phyloP scores from a whole-genome alignment of 306 rosid genomes.

The Sesbania bispinosa region DNA sequence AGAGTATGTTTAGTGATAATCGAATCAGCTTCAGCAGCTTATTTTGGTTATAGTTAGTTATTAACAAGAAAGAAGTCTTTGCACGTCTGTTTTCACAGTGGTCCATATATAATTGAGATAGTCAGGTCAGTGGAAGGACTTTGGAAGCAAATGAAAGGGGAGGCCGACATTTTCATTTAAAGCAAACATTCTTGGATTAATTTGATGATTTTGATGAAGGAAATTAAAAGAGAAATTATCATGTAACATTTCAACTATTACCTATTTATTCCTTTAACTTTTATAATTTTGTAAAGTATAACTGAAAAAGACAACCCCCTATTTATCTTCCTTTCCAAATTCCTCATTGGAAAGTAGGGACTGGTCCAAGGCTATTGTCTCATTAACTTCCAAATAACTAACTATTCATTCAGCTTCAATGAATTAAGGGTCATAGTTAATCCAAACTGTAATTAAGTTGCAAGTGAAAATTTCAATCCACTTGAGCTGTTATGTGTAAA shows the following conservation, averaged over 20 bases:
- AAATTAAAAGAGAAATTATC: background rate
- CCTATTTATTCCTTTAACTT: background rate
- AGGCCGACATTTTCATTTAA: background rate
- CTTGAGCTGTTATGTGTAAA: background rate
- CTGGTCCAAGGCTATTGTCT: slow-evolving; percentile 27
- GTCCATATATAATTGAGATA: too few relatives aligned
- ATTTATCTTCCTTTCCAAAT: too few relatives aligned
- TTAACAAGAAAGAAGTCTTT: slow-evolving; percentile 9
- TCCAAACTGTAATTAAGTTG: background rate
- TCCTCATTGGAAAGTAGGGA: too few relatives aligned
- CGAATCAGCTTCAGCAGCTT: background rate
- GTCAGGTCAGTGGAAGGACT: background rate
- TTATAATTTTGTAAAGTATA: too few relatives aligned
- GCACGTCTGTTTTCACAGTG: slow-evolving; percentile 23
- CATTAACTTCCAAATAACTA: slow-evolving; percentile 12
- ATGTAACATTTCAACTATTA: background rate
- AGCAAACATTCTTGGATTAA: background rate
- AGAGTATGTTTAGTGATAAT: too few relatives aligned
- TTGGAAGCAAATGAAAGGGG: background rate
- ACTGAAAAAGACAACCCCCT: too few relatives aligned
- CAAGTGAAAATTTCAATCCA: background rate
- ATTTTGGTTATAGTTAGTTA: background rate
- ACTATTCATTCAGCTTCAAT: background rate
- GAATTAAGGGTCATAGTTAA: background rate
- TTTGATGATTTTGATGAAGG: too few relatives aligned